Base-by-base conservation (phyloP, 305 asterid species). In the Fraxinus sp. region DNA sequence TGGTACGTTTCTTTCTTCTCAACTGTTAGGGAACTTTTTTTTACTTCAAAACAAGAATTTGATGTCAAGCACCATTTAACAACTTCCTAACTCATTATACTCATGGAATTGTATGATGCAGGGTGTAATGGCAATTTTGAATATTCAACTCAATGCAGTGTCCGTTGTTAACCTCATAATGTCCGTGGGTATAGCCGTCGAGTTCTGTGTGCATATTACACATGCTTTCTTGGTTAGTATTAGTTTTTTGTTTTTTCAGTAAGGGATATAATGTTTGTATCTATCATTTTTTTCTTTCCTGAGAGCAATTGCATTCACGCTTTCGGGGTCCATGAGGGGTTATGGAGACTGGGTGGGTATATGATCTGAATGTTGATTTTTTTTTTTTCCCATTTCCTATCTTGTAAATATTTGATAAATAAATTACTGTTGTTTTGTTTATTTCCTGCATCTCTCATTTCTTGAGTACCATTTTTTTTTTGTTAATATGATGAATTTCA, bases 121-220 rank as follows among this genome's bases (percentile, higher is more conserved):
- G 99, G 99, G 99, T 79, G 81, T 94, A 85, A 94, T 95, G 99
- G 98, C 99, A 5, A 86, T 94, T 80, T 85, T 95, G 83, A 83
- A 91, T 82, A 93, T 95, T 88, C 99, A 95, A 86, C 89, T 95
- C 85, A 95, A 95, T 77, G 99, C 98, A 3, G 83, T 95, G 24
- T 95, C 99, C 18, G 98, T 95, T 37, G 99, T 95, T 83, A 95
- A 95, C 90, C 99, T 95, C 77, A 94, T 95, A 75, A 95, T 95
- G 98, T 89, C 99, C 1, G 97, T 95, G 83, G 99, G 99, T 74
- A 95, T 95, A 84, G 98, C 94, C 11, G 98, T 95, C 24, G 99
- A 95, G 88, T 94, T 95, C 89, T 93, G 97, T 36, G 99, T 95
- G 89, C 99, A 95, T 83, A 91, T 95, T 75, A 94, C 98, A 0